Evolutionary conservation across 164 flowering plant genomes (phyloP), one percentile per base, ranked within the genome.

Genomic region (Euptelea pleiosperma): DNA sequence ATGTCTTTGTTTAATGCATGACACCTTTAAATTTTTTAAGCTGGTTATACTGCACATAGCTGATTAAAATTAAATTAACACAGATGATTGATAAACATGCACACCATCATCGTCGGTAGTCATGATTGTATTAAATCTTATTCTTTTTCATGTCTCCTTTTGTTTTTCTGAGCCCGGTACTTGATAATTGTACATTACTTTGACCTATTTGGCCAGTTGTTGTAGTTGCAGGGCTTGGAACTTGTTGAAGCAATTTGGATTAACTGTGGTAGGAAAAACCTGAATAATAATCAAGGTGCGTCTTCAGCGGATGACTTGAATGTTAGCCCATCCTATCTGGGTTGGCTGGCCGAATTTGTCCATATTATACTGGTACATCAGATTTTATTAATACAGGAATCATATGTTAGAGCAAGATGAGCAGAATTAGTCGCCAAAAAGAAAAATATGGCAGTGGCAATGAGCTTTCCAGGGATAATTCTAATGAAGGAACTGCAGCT

Each of bases 401-500:
- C 37, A 12, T 31, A 56, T 43, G 56, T 7, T 52, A 31, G 42
- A 55, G 62, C 30, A 67, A 41, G 67, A 86, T 86, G 93, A 70
- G 77, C 61, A 66, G 77, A 65, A 62, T 64, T 37, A 65, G 63
- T 71, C 66, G 58, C 55, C 63, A 47, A 33, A 76, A 70, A 50
- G 82, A 63, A 53, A 76, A 63, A 42, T 18, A 66, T 49, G 64
- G 55, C 22, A 70, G 12, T n/a, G 56, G 48, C 49, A 40, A 47
- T 60, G 70, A 58, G 47, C 44, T 58, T 24, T 60, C 71, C 9
- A 34, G 16, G 41, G 70, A 66, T 65, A 30, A 69, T n/a, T 7
- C 19, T 40, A 40, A 69, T 68, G 95, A 77, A 41, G 96, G 88
- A 44, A 84, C 86, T 58, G 74, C 97, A 59, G 99, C 99, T 55